phyloP scores from a whole-genome alignment of 177 flowering plant species.

The Telopea speciosissima region DNA sequence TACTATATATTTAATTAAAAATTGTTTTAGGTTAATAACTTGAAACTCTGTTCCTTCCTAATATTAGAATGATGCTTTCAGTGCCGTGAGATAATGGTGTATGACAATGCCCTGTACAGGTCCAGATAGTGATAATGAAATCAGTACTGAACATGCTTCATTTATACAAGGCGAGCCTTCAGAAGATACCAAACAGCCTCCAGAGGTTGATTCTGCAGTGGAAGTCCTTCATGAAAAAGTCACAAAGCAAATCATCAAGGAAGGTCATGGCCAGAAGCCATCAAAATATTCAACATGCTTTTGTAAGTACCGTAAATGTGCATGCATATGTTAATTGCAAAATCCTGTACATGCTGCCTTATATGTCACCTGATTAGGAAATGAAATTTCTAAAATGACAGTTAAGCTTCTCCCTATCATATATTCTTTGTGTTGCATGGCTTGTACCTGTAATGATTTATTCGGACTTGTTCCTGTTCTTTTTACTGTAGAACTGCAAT shows the following conservation, averaged over 20 bases:
- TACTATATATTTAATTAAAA: too few species aligned
- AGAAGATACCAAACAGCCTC: slow-evolving; percentile 53
- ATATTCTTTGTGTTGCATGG: background rate
- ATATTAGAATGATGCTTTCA: too few species aligned
- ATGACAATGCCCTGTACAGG: slow-evolving; percentile 20
- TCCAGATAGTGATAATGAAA: slow-evolving; percentile 44
- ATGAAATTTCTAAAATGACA: background rate
- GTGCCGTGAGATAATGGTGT: background rate
- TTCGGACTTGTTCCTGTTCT: too few species aligned
- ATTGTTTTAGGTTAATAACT: too few species aligned
- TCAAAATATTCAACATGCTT: slow-evolving; percentile 68
- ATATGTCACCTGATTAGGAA: background rate
- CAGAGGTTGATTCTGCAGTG: slow-evolving; percentile 62
- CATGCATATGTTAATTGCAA: background rate
- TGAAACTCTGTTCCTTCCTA: too few species aligned
- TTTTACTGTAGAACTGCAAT: too few species aligned
- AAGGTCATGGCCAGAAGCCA: slow-evolving; percentile 76
- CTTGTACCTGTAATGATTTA: background rate
- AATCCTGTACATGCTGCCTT: background rate
- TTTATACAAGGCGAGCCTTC: slow-evolving; percentile 51
- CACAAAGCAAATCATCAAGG: slow-evolving; percentile 76
- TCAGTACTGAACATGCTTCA: slow-evolving; percentile 47
- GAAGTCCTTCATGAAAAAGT: slow-evolving; percentile 73
- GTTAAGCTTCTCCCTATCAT: background rate
- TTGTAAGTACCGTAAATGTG: slow-evolving; percentile 33